Evolutionary conservation across 176 grass and related monocot genomes (phyloP), one percentile per base, ranked within the genome.

Genomic region (Avena sativa): DNA sequence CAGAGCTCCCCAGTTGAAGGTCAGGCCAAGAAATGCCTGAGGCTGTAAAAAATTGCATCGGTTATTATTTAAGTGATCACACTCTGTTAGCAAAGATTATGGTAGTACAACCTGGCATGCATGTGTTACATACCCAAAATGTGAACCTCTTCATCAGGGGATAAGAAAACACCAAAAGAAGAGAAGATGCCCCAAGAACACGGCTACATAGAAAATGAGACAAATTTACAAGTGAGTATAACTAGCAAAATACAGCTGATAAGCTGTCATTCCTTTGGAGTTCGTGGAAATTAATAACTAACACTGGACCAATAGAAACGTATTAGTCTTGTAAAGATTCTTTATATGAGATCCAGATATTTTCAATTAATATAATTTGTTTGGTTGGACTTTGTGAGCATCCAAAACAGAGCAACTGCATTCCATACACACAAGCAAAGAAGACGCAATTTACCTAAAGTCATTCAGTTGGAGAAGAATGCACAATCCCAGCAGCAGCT

Each of bases 1-100:
- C 76, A 98, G 91, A 85, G 90, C 93, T 71, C 93, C 96, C 96
- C 96, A 98, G 83, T 98, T 98, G 88, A 95, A 95, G 19, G 92
- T 92, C 66, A 95, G 86, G 85, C 96, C 96, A 64, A 98, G 90
- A 83, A 81, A 95, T 71, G 93, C 92, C 87, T 98, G 96, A 91
- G 93, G 93, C 96, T 98, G 85, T 91, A 56, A 48, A 47, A 13
- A 78, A 52, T 6, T 75, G 75, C 19, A 88, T 9, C 1, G 9
- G 84, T 83, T 19, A 38, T 53, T 81, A 51, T 14, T 79, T 7
- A 23, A 44, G 13, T 71, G 15, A 66, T 58, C 13, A 57, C 32
- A 36, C 16, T 67, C 8, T 23, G 17, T 81, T 36, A 56, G 7
- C 8, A 66, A 59, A 59, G 0, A 81, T 60, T 19, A 52, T 14